Percentiles rank a stretch among this genome's conserved stretches.
These are phyloP conservation scores for Penicillium sp. DNA, from an alignment of 2,329 filamentous ascomycete genomes.

Conservation along the genomic window DNA sequence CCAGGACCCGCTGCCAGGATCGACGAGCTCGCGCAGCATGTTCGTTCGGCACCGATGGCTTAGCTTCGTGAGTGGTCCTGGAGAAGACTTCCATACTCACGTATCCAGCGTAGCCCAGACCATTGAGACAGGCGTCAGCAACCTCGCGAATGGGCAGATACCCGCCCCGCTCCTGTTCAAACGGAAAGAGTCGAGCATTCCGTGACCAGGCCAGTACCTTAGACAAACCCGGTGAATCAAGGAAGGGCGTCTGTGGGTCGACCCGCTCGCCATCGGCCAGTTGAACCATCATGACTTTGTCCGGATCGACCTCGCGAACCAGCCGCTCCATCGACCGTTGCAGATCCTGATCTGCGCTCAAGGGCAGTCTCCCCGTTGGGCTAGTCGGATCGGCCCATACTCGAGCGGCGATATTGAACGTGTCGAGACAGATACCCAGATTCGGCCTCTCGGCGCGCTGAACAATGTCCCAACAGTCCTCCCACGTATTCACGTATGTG, in stretches of 20 bases:
- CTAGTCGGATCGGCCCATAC: conserved; percentile 64
- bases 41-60: conserved; percentile 51
- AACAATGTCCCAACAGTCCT: conserved; percentile 64
- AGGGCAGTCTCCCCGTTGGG: conserved; percentile 45
- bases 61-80: conserved; percentile 49
- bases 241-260: conserved; percentile 48
- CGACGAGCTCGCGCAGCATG: conserved; percentile 46
- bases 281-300: conserved; percentile 68
- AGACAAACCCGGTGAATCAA: conserved; percentile 54
- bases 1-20: conserved; percentile 18
- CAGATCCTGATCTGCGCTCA: conserved; percentile 52
- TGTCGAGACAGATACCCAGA: conserved; percentile 71
- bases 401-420: conserved; percentile 68
- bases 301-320: conserved; percentile 51
- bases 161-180: conserved; percentile 55
- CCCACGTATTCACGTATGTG: conserved; percentile 65
- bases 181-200: conserved; percentile 66
- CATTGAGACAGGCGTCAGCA: conserved; percentile 55
- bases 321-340: conserved; percentile 52
- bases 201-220: conserved; percentile 69
- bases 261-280: conserved; percentile 67
- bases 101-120: conserved; percentile 61
- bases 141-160: conserved; percentile 63
- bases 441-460: conserved; percentile 60
- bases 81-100: conserved; percentile 67